phyloP scores from a whole-genome alignment of 2,329 filamentous ascomycete species.

The Colletotrichum limetticola region DNA sequence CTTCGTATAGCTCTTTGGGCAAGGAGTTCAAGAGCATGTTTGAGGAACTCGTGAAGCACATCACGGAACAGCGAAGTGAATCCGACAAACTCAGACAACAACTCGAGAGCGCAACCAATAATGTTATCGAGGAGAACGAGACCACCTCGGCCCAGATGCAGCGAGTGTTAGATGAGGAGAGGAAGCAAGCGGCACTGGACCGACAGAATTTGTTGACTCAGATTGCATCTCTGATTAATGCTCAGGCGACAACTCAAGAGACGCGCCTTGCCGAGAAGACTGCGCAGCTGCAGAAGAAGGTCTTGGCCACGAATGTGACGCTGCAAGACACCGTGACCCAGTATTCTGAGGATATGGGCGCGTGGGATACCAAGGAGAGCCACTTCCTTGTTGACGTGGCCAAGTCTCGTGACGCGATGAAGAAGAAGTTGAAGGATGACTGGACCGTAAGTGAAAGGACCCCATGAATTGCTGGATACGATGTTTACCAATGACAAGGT shows the following conservation, averaged over 20 bases:
- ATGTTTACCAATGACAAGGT: constrained; percentile 57
- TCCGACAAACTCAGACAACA: constrained; percentile 78
- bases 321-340: constrained; percentile 73
- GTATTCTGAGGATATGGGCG: constrained; percentile 78
- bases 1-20: constrained; percentile 85
- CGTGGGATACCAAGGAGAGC: constrained; percentile 77
- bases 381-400: constrained; percentile 77
- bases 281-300: constrained; percentile 69
- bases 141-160: constrained; percentile 74
- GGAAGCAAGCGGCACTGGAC: constrained; percentile 76
- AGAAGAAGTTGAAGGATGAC: constrained; percentile 85
- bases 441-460: constrained; percentile 77
- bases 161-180: constrained; percentile 79
- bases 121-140: constrained; percentile 75
- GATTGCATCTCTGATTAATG: constrained; percentile 80
- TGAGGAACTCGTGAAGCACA: constrained; percentile 79
- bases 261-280: constrained; percentile 74
- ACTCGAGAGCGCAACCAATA: constrained; percentile 75
- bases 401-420: constrained; percentile 80
- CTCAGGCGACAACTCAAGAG: constrained; percentile 80
- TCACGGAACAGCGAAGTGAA: constrained; percentile 81
- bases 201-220: constrained; percentile 79
- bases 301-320: constrained; percentile 71
- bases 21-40: constrained; percentile 89
- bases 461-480: constrained; percentile 55